These are phyloP conservation scores for Alternaria brassicae DNA, from an alignment of 2,329 filamentous ascomycete genomes.

Conservation along the genomic window DNA sequence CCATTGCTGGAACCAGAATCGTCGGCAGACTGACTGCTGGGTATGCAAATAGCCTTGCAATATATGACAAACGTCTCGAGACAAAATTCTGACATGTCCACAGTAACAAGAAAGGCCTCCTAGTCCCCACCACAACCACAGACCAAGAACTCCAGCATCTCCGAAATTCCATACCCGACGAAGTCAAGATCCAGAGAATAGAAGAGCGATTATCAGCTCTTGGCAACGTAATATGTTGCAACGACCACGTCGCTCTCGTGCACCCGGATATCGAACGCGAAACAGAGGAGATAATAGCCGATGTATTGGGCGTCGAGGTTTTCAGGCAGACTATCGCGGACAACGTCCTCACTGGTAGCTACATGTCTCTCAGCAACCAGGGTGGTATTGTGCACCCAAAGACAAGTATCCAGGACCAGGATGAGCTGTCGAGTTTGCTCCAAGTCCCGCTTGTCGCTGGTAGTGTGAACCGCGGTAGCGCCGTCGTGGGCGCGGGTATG, in stretches of 20 bases:
- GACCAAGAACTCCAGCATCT: constrained; percentile 98
- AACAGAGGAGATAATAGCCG: constrained; percentile 98
- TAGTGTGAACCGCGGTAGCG: constrained; percentile 88
- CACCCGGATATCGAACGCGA: constrained; percentile 97
- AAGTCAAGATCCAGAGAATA: constrained; percentile 93
- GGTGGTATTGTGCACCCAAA: constrained; percentile 97
- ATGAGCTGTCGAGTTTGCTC: constrained; percentile 90
- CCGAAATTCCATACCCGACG: constrained; percentile 90
- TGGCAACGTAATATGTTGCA: constrained; percentile 94
- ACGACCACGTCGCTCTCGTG: constrained; percentile 95
- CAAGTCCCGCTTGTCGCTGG: constrained; percentile 96
- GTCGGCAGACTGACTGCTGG: constrained; percentile 94
- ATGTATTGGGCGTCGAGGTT: constrained; percentile 87
- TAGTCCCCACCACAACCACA: constrained; percentile 93
- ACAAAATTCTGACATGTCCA: background rate
- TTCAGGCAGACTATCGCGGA: constrained; percentile 95
- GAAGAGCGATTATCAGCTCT: constrained; percentile 95
- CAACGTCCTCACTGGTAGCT: constrained; percentile 94
- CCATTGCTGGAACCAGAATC: constrained; percentile 95
- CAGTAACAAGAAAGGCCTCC: constrained; percentile 93
- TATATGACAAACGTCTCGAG: background rate
- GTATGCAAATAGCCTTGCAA: constrained; percentile 55
- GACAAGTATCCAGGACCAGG: constrained; percentile 96
- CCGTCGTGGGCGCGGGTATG: constrained; percentile 96
- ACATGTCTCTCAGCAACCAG: constrained; percentile 96